Evolutionary conservation across 805 yeast genomes (phyloP), one percentile per base, ranked within the genome.

Genomic region (Komagataella pseudopastoris): DNA sequence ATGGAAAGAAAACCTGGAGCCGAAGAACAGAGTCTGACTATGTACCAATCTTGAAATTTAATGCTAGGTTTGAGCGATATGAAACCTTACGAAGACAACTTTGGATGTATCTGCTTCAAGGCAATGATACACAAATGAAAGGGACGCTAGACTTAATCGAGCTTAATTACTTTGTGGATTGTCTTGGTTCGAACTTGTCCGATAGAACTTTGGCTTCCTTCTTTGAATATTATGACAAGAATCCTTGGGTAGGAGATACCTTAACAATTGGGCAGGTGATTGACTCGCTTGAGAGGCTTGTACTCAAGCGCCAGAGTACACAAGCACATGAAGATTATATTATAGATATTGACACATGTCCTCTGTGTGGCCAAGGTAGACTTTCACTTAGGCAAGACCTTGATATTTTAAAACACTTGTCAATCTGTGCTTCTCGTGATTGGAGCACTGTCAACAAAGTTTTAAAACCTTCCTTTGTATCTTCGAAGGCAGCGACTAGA

Each of bases 351-450:
- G 78, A 80, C 53, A 75, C 74, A 51, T 93, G 98, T 61, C 98
- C 98, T 0, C 71, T 85, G 8, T 93, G 98, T 66, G 72, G 75
- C 50, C 76, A 76, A 56, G 79, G 83, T 17, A 68, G 84, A 46
- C 70, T 81, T 23, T 65, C 71, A 4, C 72, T 74, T 50, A 71
- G 73, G 51, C 74, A 75, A 52, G 83, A 83, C 59, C 61, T 76
- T 45, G 95, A 88, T 57, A 78, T 87, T 51, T 78, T 88, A n/a
- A 80, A 87, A 1, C 99, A 91, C 67, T 76, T 90, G 51, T 91
- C 96, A 0, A 78, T 88, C 1, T 93, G 99, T 66, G 81, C 88
- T 0, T 79, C 85, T 24, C 81, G 82, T 53, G 87, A 84, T 53
- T 82, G 89, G 86, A 76, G 83, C 49, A 72, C 79, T 36, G 84